Base-by-base conservation (phyloP, 2,329 filamentous ascomycete species). In the Cercospora brassicicola region DNA sequence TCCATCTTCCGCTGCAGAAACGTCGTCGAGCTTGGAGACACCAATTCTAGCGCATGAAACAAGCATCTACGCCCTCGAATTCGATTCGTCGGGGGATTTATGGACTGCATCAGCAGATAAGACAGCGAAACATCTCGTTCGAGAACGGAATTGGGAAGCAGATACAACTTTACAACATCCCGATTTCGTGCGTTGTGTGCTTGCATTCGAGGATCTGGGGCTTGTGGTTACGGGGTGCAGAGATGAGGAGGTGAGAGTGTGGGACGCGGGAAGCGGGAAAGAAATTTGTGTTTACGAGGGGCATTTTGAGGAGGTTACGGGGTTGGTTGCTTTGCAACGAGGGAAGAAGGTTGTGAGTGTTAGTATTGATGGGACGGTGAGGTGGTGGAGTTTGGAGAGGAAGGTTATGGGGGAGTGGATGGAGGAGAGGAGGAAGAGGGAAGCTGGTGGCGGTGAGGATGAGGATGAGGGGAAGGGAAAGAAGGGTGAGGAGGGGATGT, bases 51-150 rank as follows among this genome's bases (percentile, higher is more conserved):
- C 90, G 70, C 95, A 99, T 79, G 93, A 97, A 73, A 99, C 95
- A 0, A 95, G 91, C 72, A 89, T 99, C 9, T 96, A 97, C 80
- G 89, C 87, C 71, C 81, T 98, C 13, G 82, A 87, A 20, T 96
- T 96, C 74, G 77, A 79, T 55, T 79, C 80, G 4, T 87, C 88
- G 57, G 88, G 86, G 33, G 92, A 97, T 74, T 81, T 97, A 13
- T 98, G 93, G 93, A 97, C 94, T 7, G 91, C 94, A 5, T 97
- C 93, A 68, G 93, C 93, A 4, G 95, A 99, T 78, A 95, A 93
- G 73, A 93, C 91, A 0, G 89, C 89, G 1, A 95, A 94, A 78
- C 94, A 92, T 73, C 85, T 97, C 8, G 85, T 89, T 0, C 85
- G 93, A 62, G 82, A 85, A 26, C 87, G 86, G 56, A 84, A 84